Evolutionary conservation across 352 stramenopile species (phyloP), one percentile per base, ranked within the genome.

Genomic region (Pythium myriotylum): DNA sequence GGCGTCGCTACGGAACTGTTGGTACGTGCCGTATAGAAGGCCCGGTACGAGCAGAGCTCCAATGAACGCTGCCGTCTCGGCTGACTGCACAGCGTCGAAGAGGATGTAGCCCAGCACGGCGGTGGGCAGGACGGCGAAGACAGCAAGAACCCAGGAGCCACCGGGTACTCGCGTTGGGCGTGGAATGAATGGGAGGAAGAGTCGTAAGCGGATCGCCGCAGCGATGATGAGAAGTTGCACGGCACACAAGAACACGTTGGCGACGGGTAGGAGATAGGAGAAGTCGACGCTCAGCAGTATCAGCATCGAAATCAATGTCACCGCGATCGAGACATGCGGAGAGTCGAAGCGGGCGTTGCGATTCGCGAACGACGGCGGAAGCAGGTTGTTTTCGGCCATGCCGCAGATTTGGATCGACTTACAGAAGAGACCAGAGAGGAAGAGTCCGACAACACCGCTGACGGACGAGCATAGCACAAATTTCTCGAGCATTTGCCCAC

Each of bases 161-260:
- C 79, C 77, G 19, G 79, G 77, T 0, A 87, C 70, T 51, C 77
- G 78, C 26, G 70, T 87, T 0, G 86, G 85, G 2, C 88, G 79
- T 27, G 76, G 61, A 59, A 95, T 83, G 67, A 90, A 86, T 9
- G 81, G 80, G 48, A 86, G 56, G 43, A 73, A 80, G 6, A 84
- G 57, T 4, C 95, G 85, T 8, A 98, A 73, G 27, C 93, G 86
- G 48, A 98, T 76, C 71, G 95, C 89, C 0, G 95, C 84, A 13
- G 70, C 74, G 62, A 98, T 97, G 56, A 98, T 93, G 29, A 98
- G 64, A 4, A 98, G 40, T 41, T 98, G 72, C 14, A 86, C 70
- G 19, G 86, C 72, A 14, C 84, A 79, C 41, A 95, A 96, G 57
- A 96, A 94, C 8, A 95, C 87, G 70, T 98, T 98, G 17, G 96